Percentiles rank a stretch among this genome's conserved stretches.
These are phyloP conservation scores for Hypoxylon sp. DNA, from an alignment of 2,329 filamentous ascomycete genomes.

Conservation along the genomic window DNA sequence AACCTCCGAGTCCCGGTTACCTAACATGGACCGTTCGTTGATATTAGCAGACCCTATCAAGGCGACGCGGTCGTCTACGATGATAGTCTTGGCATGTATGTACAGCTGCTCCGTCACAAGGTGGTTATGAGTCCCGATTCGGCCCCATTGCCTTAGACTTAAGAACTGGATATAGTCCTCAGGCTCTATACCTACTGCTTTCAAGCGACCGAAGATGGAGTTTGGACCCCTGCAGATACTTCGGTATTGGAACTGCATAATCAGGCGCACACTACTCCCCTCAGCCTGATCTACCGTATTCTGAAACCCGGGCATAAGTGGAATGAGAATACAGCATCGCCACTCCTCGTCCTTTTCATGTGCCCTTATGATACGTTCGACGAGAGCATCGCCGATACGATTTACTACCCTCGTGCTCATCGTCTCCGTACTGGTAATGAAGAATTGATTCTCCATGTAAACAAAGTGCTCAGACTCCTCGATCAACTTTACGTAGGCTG, in stretches of 20 bases:
- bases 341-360: conserved; percentile 87
- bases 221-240: conserved; percentile 94
- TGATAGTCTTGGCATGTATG: conserved; percentile 96
- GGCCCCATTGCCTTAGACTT: conserved; percentile 90
- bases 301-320: conserved; percentile 98
- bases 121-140: conserved; percentile 83
- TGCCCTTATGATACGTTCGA: conserved; percentile 89
- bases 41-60: conserved; percentile 99
- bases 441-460: conserved; percentile 99
- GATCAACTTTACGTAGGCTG: conserved; percentile 93
- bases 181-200: conserved; percentile 84
- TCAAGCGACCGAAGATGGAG: conserved; percentile 90
- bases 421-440: conserved; percentile 91
- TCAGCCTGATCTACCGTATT: conserved; percentile 95
- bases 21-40: conserved; percentile 96
- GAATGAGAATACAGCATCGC: conserved; percentile 90
- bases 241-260: conserved; percentile 96
- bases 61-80: conserved; percentile 92
- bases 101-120: conserved; percentile 96
- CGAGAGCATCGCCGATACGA: conserved; percentile 91
- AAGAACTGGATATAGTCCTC: conserved; percentile 98
- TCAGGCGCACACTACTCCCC: conserved; percentile 91
- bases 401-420: conserved; percentile 91
- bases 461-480: conserved; percentile 96
- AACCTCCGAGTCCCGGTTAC: conserved; percentile 89